Evolutionary conservation across 169 alveolate species (phyloP).

Genomic region (Nephromyces sp.): DNA sequence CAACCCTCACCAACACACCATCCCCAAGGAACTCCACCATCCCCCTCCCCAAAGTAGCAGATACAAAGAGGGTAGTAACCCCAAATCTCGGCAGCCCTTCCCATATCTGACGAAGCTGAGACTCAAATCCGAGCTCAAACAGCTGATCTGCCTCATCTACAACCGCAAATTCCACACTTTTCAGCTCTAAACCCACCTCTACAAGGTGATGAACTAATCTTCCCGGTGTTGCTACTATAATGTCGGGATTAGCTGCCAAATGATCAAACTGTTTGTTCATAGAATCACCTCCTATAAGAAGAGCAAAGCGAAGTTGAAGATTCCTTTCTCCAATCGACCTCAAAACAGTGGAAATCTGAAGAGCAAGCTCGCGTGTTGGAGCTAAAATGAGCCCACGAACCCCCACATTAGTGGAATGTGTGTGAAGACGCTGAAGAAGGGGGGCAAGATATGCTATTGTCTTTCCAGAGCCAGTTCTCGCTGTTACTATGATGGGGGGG

Average conservation of each 20-base stretch:
- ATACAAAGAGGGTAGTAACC: constrained; percentile 66
- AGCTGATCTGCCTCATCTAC: constrained; percentile 87
- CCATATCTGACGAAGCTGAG: constrained; percentile 68
- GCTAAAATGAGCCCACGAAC: constrained; percentile 74
- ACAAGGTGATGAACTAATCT: constrained; percentile 62
- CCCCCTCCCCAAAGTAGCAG: constrained; percentile 83
- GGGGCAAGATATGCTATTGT: constrained; percentile 88
- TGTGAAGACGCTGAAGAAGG: constrained; percentile 18
- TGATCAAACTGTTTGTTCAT: constrained; percentile 79
- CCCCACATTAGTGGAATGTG: constrained; percentile 73
- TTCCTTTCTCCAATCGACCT: too few relatives aligned
- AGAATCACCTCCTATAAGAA: constrained; percentile 85
- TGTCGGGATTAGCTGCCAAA: constrained; percentile 78
- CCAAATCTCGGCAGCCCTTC: constrained; percentile 62
- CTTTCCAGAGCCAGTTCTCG: constrained; percentile 86
- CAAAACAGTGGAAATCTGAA: constrained; percentile 53
- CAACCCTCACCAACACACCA: too few relatives aligned
- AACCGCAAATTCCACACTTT: constrained; percentile 66
- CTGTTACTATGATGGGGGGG: constrained; percentile 68
- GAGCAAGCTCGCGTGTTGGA: constrained; percentile 83
- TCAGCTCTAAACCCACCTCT: constrained; percentile 62
- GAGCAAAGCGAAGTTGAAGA: constrained; percentile 62
- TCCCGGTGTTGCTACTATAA: constrained; percentile 39
- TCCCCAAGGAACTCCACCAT: constrained; percentile 70
- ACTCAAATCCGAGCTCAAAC: constrained; percentile 82